phyloP scores from a whole-genome alignment of 345 rosid genomes.

The Gossypium thurberi region DNA sequence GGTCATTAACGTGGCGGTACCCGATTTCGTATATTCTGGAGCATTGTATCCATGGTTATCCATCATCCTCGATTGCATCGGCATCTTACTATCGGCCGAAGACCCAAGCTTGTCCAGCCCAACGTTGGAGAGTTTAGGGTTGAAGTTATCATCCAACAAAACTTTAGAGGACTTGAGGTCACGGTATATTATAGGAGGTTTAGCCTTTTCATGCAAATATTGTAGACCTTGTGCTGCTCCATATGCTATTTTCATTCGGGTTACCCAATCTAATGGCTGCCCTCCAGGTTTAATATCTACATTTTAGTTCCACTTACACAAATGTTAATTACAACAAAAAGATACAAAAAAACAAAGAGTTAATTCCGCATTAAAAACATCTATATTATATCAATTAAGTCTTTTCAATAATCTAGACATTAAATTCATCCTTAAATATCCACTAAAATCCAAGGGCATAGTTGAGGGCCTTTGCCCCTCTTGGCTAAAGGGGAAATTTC shows the following conservation, averaged over 20 bases:
- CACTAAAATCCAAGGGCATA: too few relatives aligned
- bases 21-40: slow-evolving; percentile 59
- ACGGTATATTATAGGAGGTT: slow-evolving; percentile 50
- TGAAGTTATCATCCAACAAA: slow-evolving; percentile 40
- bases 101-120: slow-evolving; percentile 53
- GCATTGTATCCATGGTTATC: slow-evolving; percentile 75
- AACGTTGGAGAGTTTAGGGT: slow-evolving; percentile 53
- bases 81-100: slow-evolving; percentile 30
- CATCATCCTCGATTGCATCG: slow-evolving; percentile 43
- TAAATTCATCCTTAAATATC: too few relatives aligned
- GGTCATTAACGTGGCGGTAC: slow-evolving; percentile 42
- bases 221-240: slow-evolving; percentile 67
- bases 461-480: too few relatives aligned
- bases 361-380: not conserved
- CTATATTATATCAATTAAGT: not conserved
- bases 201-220: slow-evolving; percentile 48
- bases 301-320: not conserved
- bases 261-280: slow-evolving; percentile 48
- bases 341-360: not conserved
- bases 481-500: too few relatives aligned
- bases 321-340: not conserved
- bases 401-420: not conserved
- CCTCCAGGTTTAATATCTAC: slow-evolving; percentile 25
- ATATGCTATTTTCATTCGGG: slow-evolving; percentile 58
- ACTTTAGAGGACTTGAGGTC: slow-evolving; percentile 61